Evolutionary conservation across 805 yeast genomes (phyloP), one percentile per base, ranked within the genome.

Genomic region (Suhomyces pyralidae): DNA sequence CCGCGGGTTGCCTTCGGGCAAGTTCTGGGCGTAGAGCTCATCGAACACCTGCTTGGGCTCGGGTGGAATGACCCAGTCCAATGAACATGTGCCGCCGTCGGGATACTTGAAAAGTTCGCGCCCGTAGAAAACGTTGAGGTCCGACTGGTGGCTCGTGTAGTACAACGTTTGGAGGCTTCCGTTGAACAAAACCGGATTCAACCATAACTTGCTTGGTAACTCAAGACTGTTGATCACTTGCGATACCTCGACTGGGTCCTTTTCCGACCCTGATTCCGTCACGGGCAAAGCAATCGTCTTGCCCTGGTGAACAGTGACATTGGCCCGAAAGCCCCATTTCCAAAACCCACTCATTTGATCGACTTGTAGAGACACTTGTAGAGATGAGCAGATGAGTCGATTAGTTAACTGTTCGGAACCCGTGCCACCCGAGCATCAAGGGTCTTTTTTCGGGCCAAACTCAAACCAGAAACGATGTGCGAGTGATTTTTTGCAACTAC

Each of bases 161-260:
- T 82, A 84, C 64, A 86, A 63, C 2, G 97, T 90, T 68, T 92
- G 97, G 25, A 89, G 68, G 51, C 86, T 79, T 22, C 97, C 97
- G 54, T 83, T 83, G 66, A 82, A 82, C 26, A 86, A 66, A 3
- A 80, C 68, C 7, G 94, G 94, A 55, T 82, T 80, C 64, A 86
- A 71, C 66, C 81, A 70, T 58, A 85, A 78, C 59, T 75, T 76
- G 19, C 53, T 30, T 2, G 66, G 58, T 19, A 62, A 55, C 15
- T 24, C 20, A 43, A 58, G 15, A 10, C 47, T 34, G 26, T 44
- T 32, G 44, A 64, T 49, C 46, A 55, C 50, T 43, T 43, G 49
- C 19, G 49, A 20, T 40, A 56, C 55, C 38, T 20, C 20, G 26
- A 22, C 26, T 30, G 14, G 25, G 32, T 36, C 36, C 3, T 42